Percentiles rank a stretch among this genome's conserved stretches.
phyloP scores from a whole-genome alignment of 2,329 filamentous ascomycete genomes.

The Colletotrichum kahawae region DNA sequence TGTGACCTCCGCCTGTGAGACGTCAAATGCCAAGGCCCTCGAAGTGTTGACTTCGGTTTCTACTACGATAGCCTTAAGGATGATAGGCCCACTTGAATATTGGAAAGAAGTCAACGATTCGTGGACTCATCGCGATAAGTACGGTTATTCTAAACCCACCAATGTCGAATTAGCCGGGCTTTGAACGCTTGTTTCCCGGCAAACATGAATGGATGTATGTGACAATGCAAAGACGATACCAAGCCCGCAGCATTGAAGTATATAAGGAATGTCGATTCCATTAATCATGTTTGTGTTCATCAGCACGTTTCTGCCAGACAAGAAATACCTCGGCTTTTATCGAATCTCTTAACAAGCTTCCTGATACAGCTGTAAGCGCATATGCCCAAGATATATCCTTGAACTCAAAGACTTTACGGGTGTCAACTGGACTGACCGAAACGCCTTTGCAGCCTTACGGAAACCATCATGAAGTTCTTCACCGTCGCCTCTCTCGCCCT shows the following conservation, averaged over 20 bases:
- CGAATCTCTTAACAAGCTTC: too few species aligned
- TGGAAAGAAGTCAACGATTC: accelerated
- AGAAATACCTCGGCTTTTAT: background rate
- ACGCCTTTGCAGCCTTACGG: background rate
- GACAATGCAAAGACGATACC: accelerated
- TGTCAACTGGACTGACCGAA: background rate
- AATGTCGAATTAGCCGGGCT: accelerated
- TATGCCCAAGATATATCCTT: background rate
- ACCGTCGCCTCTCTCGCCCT: background rate
- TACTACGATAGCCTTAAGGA: accelerated
- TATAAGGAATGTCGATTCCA: background rate
- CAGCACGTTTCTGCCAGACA: background rate
- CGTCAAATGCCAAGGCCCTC: background rate
- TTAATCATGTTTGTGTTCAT: accelerated
- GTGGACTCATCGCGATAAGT: background rate
- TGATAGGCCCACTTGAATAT: background rate
- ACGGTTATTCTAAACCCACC: background rate
- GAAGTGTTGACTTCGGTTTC: background rate
- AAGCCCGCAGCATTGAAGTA: background rate
- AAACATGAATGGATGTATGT: background rate
- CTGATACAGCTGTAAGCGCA: background rate
- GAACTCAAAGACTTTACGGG: accelerated
- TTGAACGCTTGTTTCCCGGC: background rate
- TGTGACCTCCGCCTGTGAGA: background rate
- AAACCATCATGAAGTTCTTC: background rate